Evolutionary conservation across 164 flowering plant species (phyloP).

Genomic region (Tetracentron sinense): DNA sequence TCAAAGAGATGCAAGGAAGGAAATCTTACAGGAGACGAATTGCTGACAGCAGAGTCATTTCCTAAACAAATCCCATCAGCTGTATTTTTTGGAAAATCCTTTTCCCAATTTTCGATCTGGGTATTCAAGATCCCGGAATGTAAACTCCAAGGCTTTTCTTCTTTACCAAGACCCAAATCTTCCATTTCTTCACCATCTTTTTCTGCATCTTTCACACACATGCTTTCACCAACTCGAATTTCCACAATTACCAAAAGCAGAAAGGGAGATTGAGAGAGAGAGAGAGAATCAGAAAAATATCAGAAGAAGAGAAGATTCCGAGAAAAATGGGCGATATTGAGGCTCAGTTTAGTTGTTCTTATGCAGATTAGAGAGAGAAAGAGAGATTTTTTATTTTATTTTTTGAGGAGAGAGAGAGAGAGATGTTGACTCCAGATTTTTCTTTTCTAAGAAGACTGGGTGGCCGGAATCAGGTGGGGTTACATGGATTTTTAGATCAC

Average conservation of each 20-base stretch:
- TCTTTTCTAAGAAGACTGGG: too few relatives aligned
- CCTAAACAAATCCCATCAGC: slow-evolving; percentile 11
- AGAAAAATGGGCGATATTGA: not conserved
- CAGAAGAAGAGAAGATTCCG: not conserved
- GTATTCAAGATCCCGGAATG: slow-evolving; percentile 26
- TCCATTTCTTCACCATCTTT: slow-evolving; percentile 33
- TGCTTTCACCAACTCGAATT: slow-evolving; percentile 16
- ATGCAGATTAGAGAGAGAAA: too few relatives aligned
- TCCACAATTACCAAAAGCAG: slow-evolving; percentile 8
- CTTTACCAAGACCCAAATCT: slow-evolving; percentile 18
- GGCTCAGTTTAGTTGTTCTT: too few relatives aligned
- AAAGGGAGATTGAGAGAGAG: too few relatives aligned
- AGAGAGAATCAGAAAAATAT: slow-evolving; percentile 7
- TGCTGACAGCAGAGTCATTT: slow-evolving; percentile 6
- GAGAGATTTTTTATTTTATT: too few relatives aligned
- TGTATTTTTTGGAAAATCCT: slow-evolving; percentile 17
- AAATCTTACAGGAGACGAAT: slow-evolving; percentile 41
- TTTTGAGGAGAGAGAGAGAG: too few relatives aligned
- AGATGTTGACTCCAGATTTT: too few relatives aligned
- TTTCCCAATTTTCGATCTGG: slow-evolving; percentile 33
- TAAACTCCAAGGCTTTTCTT: slow-evolving; percentile 22
- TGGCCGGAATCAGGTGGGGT: too few relatives aligned
- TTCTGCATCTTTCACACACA: slow-evolving; percentile 60
- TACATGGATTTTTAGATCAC: too few relatives aligned
- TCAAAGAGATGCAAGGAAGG: not conserved